phyloP scores from a whole-genome alignment of 1,139 yeast genomes.

The Eremothecium gossypii region DNA sequence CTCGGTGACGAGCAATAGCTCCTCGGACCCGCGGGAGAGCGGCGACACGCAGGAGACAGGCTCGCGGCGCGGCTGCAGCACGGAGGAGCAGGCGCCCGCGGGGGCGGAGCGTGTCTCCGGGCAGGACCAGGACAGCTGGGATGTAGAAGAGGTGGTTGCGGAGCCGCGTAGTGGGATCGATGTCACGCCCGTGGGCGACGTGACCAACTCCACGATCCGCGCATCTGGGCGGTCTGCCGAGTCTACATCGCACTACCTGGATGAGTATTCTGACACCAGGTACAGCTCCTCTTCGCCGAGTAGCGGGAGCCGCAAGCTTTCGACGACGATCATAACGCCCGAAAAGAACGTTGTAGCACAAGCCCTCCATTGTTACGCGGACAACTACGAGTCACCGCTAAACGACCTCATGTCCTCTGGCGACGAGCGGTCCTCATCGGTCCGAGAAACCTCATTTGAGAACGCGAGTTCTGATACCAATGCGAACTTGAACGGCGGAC shows the following conservation, averaged over 20 bases:
- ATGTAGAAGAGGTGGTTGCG: no score
- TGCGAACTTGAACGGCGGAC: no score
- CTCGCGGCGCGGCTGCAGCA: no score
- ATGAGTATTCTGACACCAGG: background rate
- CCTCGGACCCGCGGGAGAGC: slow-evolving; percentile 10
- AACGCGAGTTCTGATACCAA: no score
- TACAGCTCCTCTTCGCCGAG: background rate
- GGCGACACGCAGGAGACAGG: no score
- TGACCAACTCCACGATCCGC: slow-evolving; percentile 18
- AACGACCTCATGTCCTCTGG: slow-evolving; percentile 8
- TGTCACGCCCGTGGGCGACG: background rate
- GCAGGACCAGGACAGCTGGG: no score
- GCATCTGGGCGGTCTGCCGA: slow-evolving; percentile 11
- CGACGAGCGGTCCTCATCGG: slow-evolving; percentile 5
- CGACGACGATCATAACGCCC: background rate
- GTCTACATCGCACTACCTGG: background rate
- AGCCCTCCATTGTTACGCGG: background rate
- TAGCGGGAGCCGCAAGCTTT: background rate
- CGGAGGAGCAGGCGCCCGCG: no score
- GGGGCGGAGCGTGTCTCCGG: no score
- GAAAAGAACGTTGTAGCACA: slow-evolving; percentile 1
- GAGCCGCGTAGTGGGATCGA: slow-evolving; percentile 6
- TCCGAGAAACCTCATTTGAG: background rate
- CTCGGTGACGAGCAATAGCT: slow-evolving; percentile 22
- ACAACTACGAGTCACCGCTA: slow-evolving; percentile 10